These are phyloP conservation scores for Cicer pinnatifidum DNA, from an alignment of 306 rosid genomes.

Conservation along the genomic window DNA sequence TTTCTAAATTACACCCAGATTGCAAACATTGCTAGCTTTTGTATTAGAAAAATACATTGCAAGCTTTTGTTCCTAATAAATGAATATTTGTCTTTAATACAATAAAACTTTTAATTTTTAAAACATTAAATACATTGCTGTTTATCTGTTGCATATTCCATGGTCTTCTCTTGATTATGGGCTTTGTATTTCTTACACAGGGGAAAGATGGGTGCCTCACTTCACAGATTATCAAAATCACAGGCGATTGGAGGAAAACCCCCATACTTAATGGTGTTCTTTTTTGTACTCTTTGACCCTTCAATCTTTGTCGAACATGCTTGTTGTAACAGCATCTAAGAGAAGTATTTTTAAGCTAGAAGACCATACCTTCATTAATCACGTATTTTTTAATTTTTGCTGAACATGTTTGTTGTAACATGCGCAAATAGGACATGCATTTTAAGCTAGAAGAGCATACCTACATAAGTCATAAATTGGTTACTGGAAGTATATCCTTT, in stretches of 20 bases:
- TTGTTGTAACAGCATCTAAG: constrained; percentile 8
- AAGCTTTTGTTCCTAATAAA: not conserved
- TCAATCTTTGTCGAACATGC: not conserved
- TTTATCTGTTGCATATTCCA: not conserved
- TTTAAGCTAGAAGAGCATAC: constrained; percentile 2
- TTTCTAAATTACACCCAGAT: constrained; percentile 1
- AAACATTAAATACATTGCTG: not conserved
- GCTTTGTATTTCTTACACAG: constrained; percentile 39
- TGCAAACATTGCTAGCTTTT: constrained; percentile 18
- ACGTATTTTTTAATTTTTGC: not conserved
- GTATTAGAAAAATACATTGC: constrained; percentile 3
- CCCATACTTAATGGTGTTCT: constrained; percentile 60
- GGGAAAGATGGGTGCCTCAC: constrained; percentile 77
- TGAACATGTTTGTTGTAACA: not conserved
- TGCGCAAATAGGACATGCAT: not conserved
- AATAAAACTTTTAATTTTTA: not conserved
- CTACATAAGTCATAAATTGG: not conserved
- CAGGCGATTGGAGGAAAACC: constrained; percentile 61
- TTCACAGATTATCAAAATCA: constrained; percentile 50
- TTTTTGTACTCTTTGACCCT: not conserved
- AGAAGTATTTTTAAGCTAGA: not conserved
- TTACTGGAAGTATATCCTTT: constrained; percentile 18
- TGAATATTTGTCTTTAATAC: not conserved
- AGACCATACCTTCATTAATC: not conserved
- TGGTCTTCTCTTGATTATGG: constrained; percentile 19